Evolutionary conservation across 805 yeast species (phyloP).

Genomic region (Debaryomyces castellii): DNA sequence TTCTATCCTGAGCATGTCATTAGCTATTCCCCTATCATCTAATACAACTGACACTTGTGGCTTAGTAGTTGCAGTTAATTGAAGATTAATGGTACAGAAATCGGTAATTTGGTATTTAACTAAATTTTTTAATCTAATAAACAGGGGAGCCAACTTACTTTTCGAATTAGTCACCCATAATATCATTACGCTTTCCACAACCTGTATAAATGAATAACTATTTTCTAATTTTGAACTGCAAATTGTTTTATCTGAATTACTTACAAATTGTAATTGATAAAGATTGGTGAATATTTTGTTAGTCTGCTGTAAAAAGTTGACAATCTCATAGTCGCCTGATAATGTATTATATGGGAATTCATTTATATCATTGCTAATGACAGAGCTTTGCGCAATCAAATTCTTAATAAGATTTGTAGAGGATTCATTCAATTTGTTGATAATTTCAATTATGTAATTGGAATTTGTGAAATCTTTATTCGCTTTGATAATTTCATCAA

Average conservation of each 20-base stretch:
- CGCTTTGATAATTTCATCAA: neutral
- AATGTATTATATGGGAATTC: slow-evolving; percentile 1
- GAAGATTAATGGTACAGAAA: neutral
- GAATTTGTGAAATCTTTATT: slow-evolving; percentile 7
- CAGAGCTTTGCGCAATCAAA: no score
- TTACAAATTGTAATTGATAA: slow-evolving; percentile 8
- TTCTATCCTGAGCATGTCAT: neutral
- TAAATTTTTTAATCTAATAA: slow-evolving; percentile 5
- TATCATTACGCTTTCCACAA: slow-evolving; percentile 9
- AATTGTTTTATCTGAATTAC: slow-evolving; percentile 2
- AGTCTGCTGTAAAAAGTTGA: slow-evolving; percentile 2
- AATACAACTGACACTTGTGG: neutral
- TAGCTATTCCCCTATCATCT: neutral
- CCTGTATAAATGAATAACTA: slow-evolving; percentile 8
- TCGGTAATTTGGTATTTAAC: slow-evolving; percentile 1
- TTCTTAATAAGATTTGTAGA: neutral
- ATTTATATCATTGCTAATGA: neutral
- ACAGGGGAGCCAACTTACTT: slow-evolving; percentile 4
- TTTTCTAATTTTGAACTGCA: slow-evolving; percentile 6
- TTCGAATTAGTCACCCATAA: slow-evolving; percentile 6
- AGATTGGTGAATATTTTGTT: slow-evolving; percentile 9
- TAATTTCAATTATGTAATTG: slow-evolving; percentile 6
- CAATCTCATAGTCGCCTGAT: slow-evolving; percentile 5
- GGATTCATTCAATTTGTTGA: slow-evolving; percentile 1
- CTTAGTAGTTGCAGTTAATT: neutral